Conservation (phyloP, 176 grass and related monocot species). For the Saccharum officinarum region DNA sequence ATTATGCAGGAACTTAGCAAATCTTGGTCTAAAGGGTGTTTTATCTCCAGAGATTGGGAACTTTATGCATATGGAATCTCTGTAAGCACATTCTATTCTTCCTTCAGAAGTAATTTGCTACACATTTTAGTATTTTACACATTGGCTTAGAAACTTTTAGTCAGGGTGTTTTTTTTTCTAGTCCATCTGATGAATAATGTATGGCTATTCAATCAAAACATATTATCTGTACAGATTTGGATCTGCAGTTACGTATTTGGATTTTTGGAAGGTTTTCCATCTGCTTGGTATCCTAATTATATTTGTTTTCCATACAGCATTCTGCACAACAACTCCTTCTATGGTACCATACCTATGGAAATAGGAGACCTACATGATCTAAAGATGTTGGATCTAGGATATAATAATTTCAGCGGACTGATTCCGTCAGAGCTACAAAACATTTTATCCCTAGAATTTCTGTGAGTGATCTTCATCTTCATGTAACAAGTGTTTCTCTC, state of each 20-base stretch:
- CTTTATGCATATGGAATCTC: conserved; percentile 31
- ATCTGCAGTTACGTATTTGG: background rate
- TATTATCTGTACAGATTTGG: background rate
- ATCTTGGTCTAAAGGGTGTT: conserved; percentile 60
- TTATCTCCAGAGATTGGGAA: conserved; percentile 45
- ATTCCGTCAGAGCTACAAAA: conserved; percentile 44
- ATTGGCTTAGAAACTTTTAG: background rate
- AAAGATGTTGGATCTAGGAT: conserved; percentile 55
- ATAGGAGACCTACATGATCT: conserved; percentile 42
- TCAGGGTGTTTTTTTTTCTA: too few species aligned
- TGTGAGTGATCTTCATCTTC: conserved; percentile 44
- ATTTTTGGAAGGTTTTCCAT: background rate
- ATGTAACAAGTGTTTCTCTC: background rate
- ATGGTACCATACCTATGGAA: conserved; percentile 49
- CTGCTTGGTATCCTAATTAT: conserved; percentile 10
- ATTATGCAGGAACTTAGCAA: conserved; percentile 56
- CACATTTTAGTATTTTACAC: too few species aligned
- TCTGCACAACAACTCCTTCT: conserved; percentile 61
- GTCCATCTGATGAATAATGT: background rate
- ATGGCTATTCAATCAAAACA: background rate
- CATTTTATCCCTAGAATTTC: conserved; percentile 37
- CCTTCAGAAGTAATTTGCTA: too few species aligned
- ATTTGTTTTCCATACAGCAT: conserved; percentile 26
- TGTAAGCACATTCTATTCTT: conserved; percentile 51
- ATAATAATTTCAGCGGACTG: conserved; percentile 54